A percentile compares a stretch with the other conserved stretches of the same genome.
These are phyloP conservation scores for Alternaria novae-zelandiae DNA, from an alignment of 2,329 filamentous ascomycete species.

Conservation along the genomic window DNA sequence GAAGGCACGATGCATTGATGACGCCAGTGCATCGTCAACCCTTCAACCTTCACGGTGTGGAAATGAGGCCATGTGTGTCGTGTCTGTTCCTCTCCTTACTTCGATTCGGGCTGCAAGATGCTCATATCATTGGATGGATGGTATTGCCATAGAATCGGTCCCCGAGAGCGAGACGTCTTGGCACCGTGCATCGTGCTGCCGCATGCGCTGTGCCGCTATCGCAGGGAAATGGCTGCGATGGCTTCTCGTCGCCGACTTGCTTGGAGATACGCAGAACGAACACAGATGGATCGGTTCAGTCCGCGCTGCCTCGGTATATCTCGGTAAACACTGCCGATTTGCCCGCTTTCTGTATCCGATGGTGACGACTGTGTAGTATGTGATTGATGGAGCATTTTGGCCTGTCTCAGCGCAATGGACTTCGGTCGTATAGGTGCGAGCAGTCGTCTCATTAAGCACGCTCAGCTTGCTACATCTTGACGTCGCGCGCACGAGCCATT, in stretches of 20 bases:
- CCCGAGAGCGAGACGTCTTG: not conserved
- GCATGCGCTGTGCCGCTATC: not conserved
- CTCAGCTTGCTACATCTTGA: not conserved
- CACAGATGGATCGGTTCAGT: not conserved
- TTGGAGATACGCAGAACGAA: not conserved
- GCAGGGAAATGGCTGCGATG: not conserved
- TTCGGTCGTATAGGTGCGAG: not conserved
- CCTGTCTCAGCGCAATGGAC: not conserved
- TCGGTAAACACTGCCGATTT: not conserved
- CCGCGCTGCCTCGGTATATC: not conserved
- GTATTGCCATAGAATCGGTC: not conserved
- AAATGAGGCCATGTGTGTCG: not conserved
- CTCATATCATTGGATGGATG: not conserved
- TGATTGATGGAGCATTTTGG: not conserved
- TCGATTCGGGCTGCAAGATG: not conserved
- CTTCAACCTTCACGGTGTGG: not conserved
- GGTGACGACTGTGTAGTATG: not conserved
- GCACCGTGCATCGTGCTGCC: not conserved
- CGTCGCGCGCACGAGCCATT: slow-evolving; percentile 15
- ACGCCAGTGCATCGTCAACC: not conserved
- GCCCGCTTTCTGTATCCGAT: not conserved
- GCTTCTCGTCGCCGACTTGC: not conserved
- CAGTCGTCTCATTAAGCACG: not conserved
- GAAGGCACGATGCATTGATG: slow-evolving; percentile 9
- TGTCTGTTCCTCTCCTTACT: not conserved